Percentiles rank a stretch among this genome's conserved stretches.
These are phyloP conservation scores for Coelastrella sp. DNA, from an alignment of 139 green algal genomes.

Conservation along the genomic window DNA sequence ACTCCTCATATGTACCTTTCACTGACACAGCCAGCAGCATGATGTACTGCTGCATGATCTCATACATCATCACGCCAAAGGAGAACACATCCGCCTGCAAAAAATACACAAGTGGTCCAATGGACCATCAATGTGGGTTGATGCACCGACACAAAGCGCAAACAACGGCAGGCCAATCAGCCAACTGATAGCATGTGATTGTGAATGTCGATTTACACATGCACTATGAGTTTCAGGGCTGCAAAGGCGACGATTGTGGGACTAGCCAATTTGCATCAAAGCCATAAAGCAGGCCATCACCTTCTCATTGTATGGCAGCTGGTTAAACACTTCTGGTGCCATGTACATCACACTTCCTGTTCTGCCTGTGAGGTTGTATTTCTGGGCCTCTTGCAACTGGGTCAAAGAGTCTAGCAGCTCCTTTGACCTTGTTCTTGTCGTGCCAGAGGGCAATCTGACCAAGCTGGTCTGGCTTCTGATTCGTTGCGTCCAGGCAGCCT, in stretches of 20 bases:
- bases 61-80: slow-evolving; percentile 44
- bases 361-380: slow-evolving; percentile 34
- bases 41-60: slow-evolving; percentile 46
- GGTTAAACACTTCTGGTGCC: slow-evolving; percentile 31
- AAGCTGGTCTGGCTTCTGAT: not conserved
- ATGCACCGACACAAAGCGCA: no score
- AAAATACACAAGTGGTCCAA: not conserved
- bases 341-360: slow-evolving; percentile 50
- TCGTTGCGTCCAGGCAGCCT: not conserved
- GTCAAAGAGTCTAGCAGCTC: not conserved
- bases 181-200: no score
- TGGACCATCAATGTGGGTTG: not conserved
- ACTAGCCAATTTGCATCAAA: not conserved
- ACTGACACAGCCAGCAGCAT: slow-evolving; percentile 31
- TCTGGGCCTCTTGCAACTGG: not conserved
- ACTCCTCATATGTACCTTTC: slow-evolving; percentile 42
- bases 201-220: no score
- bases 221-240: no score
- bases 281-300: no score
- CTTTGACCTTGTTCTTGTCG: not conserved
- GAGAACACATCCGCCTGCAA: slow-evolving; percentile 41
- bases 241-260: no score
- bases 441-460: not conserved
- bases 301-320: slow-evolving; percentile 38
- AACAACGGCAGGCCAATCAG: no score